Conservation (phyloP, 768 basidiomycete genomes). For the Rhodotorula graminis region DNA sequence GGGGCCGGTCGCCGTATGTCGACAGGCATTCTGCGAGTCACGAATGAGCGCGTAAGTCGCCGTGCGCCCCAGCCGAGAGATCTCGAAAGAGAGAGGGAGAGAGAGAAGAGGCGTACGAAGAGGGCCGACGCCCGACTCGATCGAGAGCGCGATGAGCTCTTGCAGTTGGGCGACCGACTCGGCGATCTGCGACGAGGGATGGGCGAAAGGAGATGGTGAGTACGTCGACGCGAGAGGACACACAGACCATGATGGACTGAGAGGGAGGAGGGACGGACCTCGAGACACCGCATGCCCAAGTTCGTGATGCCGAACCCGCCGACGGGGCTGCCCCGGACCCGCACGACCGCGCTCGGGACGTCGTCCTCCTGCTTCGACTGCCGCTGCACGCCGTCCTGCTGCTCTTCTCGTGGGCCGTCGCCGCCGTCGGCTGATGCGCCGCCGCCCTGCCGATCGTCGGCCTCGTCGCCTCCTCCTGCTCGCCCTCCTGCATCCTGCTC, state of each 20-base stretch:
- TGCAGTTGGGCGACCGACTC: conserved; percentile 40
- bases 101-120: conserved; percentile 19
- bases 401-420: not conserved
- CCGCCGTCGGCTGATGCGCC: not conserved
- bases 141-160: conserved; percentile 34
- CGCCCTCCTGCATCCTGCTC: not conserved
- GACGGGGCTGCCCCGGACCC: conserved; percentile 19
- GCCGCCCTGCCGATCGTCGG: not conserved
- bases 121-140: conserved; percentile 26
- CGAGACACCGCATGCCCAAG: conserved; percentile 39
- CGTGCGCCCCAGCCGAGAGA: no score
- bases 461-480: not conserved
- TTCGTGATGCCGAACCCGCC: conserved; percentile 38
- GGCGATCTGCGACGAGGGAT: conserved; percentile 37
- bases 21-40: not conserved
- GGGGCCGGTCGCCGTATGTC: not conserved
- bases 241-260: no score
- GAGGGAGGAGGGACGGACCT: conserved; percentile 10
- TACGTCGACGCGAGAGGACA: no score
- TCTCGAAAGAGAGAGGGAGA: not conserved
- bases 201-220: no score
- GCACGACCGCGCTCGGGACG: not conserved
- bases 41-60: no score
- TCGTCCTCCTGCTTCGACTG: not conserved
- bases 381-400: not conserved